These are phyloP conservation scores for Helianthus tuberosus DNA, from an alignment of 129 eudicot genomes.

Conservation along the genomic window DNA sequence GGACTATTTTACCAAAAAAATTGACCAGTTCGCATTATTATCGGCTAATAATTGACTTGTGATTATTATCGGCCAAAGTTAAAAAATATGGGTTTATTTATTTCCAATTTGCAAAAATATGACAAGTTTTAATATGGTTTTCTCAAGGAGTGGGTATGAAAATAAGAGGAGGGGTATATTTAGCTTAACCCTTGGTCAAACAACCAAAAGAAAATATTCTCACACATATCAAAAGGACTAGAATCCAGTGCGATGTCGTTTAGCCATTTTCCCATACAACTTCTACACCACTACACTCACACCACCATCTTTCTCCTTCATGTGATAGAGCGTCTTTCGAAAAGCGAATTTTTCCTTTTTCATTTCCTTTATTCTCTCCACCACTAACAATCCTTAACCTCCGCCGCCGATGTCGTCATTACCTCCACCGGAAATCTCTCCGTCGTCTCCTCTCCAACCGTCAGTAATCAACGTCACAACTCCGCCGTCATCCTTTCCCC, in stretches of 20 bases:
- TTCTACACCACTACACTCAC: slow-evolving; percentile 19
- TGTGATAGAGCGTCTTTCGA: slow-evolving; percentile 13
- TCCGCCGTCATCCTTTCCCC: slow-evolving; percentile 30
- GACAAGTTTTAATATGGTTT: too few relatives aligned
- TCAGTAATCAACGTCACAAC: slow-evolving; percentile 17
- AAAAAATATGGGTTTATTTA: too few relatives aligned
- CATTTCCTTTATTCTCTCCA: slow-evolving; percentile 25
- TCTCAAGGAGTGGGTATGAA: too few relatives aligned
- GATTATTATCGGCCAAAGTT: too few relatives aligned
- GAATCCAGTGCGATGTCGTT: slow-evolving; percentile 36
- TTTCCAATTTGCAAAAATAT: too few relatives aligned
- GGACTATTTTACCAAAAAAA: too few relatives aligned
- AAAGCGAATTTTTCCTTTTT: slow-evolving; percentile 27
- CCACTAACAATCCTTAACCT: slow-evolving; percentile 8
- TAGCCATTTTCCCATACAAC: slow-evolving; percentile 18
- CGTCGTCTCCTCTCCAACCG: slow-evolving; percentile 37
- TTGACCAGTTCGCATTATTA: too few relatives aligned
- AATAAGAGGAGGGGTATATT: too few relatives aligned
- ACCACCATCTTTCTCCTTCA: slow-evolving; percentile 24
- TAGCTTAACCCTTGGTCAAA: too few relatives aligned
- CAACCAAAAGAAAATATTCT: too few relatives aligned
- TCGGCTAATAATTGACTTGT: too few relatives aligned
- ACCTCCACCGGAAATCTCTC: slow-evolving; percentile 37
- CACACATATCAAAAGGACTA: not conserved
- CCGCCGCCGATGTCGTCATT: slow-evolving; percentile 39